Conservation (phyloP, 495 filamentous ascomycete genomes). For the Tuber microsphaerosporum region DNA sequence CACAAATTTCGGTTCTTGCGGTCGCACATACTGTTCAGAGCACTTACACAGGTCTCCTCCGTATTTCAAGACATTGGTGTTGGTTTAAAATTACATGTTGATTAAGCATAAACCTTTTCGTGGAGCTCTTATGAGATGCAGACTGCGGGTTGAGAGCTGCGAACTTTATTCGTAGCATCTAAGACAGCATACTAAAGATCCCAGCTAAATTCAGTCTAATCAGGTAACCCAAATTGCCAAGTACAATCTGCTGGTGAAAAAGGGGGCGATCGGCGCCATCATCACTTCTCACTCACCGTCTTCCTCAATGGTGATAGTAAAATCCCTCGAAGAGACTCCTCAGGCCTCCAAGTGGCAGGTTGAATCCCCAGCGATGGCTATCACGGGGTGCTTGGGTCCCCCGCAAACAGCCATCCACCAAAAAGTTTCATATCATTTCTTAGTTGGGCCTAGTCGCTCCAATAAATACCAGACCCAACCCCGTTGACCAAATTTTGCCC, state of each 20-base stretch:
- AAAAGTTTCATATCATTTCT: background rate
- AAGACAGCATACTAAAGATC: background rate
- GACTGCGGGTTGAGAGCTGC: background rate
- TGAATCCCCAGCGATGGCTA: background rate
- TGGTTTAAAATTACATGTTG: background rate
- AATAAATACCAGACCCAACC: background rate
- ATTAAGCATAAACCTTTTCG: background rate
- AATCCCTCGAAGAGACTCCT: background rate
- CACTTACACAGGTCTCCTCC: background rate
- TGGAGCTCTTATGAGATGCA: background rate
- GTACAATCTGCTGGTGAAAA: background rate
- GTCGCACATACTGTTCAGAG: background rate
- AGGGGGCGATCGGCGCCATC: background rate
- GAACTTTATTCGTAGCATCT: background rate
- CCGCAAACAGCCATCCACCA: background rate
- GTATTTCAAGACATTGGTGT: slow-evolving; percentile 3
- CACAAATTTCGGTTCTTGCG: background rate
- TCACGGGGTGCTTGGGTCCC: background rate
- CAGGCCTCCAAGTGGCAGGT: background rate
- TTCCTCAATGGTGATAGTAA: background rate
- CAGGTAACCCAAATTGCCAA: background rate
- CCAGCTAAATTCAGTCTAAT: background rate
- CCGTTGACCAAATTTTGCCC: background rate
- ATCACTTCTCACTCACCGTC: background rate
- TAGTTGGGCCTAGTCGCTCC: background rate